Evolutionary conservation across 164 flowering plant species (phyloP), one percentile per base, ranked within the genome.

Genomic region (Magnolia kwangsiensis): DNA sequence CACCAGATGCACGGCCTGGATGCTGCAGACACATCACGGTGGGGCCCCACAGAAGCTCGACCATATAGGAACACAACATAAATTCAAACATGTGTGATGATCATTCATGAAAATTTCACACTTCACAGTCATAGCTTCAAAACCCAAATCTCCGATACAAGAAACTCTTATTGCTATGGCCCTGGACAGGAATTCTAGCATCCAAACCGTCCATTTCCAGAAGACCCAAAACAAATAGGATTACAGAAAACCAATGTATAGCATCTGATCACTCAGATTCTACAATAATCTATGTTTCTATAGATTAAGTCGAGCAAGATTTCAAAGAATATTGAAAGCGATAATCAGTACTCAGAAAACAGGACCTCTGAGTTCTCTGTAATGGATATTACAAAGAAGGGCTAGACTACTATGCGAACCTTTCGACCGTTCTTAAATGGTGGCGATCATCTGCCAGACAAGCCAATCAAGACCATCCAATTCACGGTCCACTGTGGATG

Each of bases 321-420:
- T 58, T 37, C 65, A 76, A 61, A 69, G 67, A 69, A 76, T 37
- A 68, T 55, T 59, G 6, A 51, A 21, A 11, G 13, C 11, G 13
- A 55, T 3, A 72, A 27, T 24, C 23, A 24, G 20, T 13, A 72
- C 61, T 51, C 63, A 24, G 19, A 23, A 49, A 70, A 70, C 72
- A 70, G 58, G 50, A 37, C 78, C 67, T 51, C 23, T 1, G 31
- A 74, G 55, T 74, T 21, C 51, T 67, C 70, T 74, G 65, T 27
- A 67, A 55, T 14, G 20, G 67, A 49, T 20, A 27, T 75, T 23
- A 16, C 71, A 37, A 55, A 10, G 61, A 51, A 55, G n/a, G 45
- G 45, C 24, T 3, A 21, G 55, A 63, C 10, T 55, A 55, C 61
- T 55, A 16, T 11, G 61, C 18, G 16, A 11, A 16, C 18, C 11